These are phyloP conservation scores for Hypoxylon sp. DNA, from an alignment of 2,329 filamentous ascomycete species.

Conservation along the genomic window DNA sequence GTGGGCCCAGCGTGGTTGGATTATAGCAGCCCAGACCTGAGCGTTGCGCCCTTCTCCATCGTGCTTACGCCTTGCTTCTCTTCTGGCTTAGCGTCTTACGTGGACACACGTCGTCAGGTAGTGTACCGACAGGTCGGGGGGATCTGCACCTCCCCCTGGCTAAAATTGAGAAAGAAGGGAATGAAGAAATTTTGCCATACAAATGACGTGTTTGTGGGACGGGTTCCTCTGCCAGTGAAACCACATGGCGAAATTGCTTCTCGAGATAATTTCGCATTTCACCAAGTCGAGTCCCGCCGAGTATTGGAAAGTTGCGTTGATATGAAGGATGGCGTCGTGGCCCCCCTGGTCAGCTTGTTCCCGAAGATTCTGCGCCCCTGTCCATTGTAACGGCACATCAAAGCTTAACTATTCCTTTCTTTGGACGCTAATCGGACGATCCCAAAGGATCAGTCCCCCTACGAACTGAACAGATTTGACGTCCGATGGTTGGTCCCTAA, in stretches of 20 bases:
- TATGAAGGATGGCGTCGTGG: constrained; percentile 6
- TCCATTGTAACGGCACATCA: constrained; percentile 35
- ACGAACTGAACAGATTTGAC: constrained; percentile 7
- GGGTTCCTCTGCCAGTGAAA: constrained; percentile 24
- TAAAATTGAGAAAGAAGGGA: constrained; percentile 20
- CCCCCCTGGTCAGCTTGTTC: constrained; percentile 17
- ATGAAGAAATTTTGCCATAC: constrained; percentile 27
- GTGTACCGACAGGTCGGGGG: constrained; percentile 29
- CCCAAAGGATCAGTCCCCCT: constrained; percentile 27
- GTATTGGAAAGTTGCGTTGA: constrained; percentile 5
- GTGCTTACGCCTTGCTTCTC: constrained; percentile 34
- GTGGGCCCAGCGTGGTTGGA: constrained; percentile 39
- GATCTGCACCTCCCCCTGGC: constrained; percentile 28
- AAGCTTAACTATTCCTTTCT: constrained; percentile 38
- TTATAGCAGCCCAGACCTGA: constrained; percentile 27
- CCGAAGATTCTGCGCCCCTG: constrained; percentile 29
- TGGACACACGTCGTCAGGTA: constrained; percentile 31
- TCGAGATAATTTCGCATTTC: constrained; percentile 21
- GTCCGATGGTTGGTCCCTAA: constrained; percentile 11
- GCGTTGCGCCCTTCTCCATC: constrained; percentile 16
- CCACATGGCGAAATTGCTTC: constrained; percentile 35
- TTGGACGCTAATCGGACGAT: constrained; percentile 32
- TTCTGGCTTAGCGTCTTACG: constrained; percentile 40
- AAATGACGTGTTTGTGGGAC: constrained; percentile 39
- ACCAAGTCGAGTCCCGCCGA: constrained; percentile 8